These are phyloP conservation scores for Teratosphaeria gauchensis DNA, from an alignment of 2,329 filamentous ascomycete species.

Conservation along the genomic window DNA sequence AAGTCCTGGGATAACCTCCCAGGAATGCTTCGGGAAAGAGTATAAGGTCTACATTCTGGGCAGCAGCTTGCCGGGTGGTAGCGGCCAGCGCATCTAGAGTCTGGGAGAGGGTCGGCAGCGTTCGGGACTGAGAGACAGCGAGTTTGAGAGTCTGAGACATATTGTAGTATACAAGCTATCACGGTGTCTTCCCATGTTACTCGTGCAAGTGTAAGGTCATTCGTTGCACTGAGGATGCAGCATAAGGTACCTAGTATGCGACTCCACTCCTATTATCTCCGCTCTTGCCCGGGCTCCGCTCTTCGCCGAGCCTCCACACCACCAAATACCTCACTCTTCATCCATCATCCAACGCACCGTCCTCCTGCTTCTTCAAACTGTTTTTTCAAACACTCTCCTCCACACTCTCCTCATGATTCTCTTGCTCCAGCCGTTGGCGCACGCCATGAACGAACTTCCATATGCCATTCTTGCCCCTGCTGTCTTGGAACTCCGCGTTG, in stretches of 20 bases:
- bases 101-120: conserved; percentile 37
- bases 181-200: not conserved
- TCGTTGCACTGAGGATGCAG: too few species aligned
- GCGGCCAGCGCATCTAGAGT: conserved; percentile 59
- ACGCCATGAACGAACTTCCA: not conserved
- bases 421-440: not conserved
- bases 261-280: not conserved
- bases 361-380: too few species aligned
- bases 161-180: not conserved
- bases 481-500: not conserved
- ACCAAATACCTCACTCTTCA: not conserved
- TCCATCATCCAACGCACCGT: too few species aligned
- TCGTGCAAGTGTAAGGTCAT: too few species aligned
- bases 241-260: not conserved
- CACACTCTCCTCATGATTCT: not conserved
- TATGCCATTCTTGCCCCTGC: not conserved
- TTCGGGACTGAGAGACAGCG: conserved; percentile 41
- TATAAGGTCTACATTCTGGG: conserved; percentile 54
- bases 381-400: not conserved
- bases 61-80: conserved; percentile 56
- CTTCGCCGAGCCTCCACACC: not conserved
- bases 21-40: conserved; percentile 89
- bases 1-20: conserved; percentile 80
- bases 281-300: not conserved
- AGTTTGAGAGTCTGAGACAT: conserved; percentile 27